Evolutionary conservation across 2,329 filamentous ascomycete species (phyloP), one percentile per base, ranked within the genome.

Genomic region (Xylaria hypoxylon): DNA sequence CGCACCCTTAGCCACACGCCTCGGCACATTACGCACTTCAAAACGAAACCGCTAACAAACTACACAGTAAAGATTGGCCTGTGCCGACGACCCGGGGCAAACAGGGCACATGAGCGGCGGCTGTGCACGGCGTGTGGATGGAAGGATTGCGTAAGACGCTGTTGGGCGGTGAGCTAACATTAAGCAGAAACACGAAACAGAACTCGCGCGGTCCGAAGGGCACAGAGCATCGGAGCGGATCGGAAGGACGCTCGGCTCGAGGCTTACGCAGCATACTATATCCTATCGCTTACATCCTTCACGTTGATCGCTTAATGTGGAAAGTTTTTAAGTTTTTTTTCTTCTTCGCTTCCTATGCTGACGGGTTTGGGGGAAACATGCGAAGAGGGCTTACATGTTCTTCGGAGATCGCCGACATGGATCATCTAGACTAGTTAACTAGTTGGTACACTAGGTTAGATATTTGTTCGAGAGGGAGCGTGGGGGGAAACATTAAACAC

Each of bases 121-220:
- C 64, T 67, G 60, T 64, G 64, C 56, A 56, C 40, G 38, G 55
- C 48, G 44, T 35, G 44, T 38, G 24, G 44, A 50, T 31, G 19
- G n/a, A 45, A 33, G 38, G 59, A 38, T 59, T 67, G 50, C 60
- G 64, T 67, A 67, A 64, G 56, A 56, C 26, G 45, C 42, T 17
- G 45, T 44, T 60, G 28, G 51, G 57, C 51, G 38, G 33, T 59
- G 38, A 53, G 33, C n/a, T 31, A 24, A 45, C 8, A 22, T 17
- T 4, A n/a, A 44, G 26, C 48, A n/a, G 44, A 38, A 19, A 31
- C 48, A 50, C 35, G 38, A 3, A 24, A 55, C n/a, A 7, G 1
- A 51, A n/a, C 26, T 42, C 40, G 31, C 53, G 47, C 24, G 53
- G 55, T 24, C 51, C 51, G 26, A 45, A 33, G 15, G 31, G 19